Conservation (phyloP, 2,329 filamentous ascomycete species). For the Fonsecaea pugnacius region DNA sequence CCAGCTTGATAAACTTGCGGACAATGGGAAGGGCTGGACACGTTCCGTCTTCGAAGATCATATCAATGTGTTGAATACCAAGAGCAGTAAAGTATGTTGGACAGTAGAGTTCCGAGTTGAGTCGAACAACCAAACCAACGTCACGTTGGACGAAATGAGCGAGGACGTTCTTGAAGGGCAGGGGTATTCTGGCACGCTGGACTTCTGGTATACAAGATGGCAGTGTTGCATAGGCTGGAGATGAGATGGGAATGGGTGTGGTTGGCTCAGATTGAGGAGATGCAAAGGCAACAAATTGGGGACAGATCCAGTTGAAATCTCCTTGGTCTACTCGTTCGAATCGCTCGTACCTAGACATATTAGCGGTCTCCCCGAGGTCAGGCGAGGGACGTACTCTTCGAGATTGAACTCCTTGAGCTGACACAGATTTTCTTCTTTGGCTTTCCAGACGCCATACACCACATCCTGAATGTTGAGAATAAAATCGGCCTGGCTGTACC, state of each 20-base stretch:
- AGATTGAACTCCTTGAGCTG: slow-evolving; percentile 92
- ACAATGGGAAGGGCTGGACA: slow-evolving; percentile 89
- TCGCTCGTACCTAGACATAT: slow-evolving; percentile 71
- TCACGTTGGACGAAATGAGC: slow-evolving; percentile 85
- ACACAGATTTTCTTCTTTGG: slow-evolving; percentile 92
- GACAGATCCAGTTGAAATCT: slow-evolving; percentile 99
- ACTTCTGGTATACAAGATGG: slow-evolving; percentile 78
- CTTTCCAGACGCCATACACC: slow-evolving; percentile 98
- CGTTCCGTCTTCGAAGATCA: slow-evolving; percentile 99
- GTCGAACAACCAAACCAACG: slow-evolving; percentile 88
- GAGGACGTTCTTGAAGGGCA: slow-evolving; percentile 94
- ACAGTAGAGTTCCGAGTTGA: slow-evolving; percentile 95
- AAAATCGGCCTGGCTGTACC: slow-evolving; percentile 98
- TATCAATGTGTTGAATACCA: slow-evolving; percentile 93
- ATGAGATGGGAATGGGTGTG: slow-evolving; percentile 70
- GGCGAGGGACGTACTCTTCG: slow-evolving; percentile 67
- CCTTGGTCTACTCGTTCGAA: slow-evolving; percentile 96
- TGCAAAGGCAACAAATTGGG: slow-evolving; percentile 92
- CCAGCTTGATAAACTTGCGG: slow-evolving; percentile 89
- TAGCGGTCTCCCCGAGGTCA: background rate
- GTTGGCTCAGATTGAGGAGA: slow-evolving; percentile 85
- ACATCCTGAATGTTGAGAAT: slow-evolving; percentile 94
- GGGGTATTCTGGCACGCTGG: slow-evolving; percentile 70
- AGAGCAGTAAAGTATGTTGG: slow-evolving; percentile 96
- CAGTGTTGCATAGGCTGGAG: slow-evolving; percentile 73